These are phyloP conservation scores for Chlorella ohadii DNA, from an alignment of 139 green algal genomes.

Conservation along the genomic window DNA sequence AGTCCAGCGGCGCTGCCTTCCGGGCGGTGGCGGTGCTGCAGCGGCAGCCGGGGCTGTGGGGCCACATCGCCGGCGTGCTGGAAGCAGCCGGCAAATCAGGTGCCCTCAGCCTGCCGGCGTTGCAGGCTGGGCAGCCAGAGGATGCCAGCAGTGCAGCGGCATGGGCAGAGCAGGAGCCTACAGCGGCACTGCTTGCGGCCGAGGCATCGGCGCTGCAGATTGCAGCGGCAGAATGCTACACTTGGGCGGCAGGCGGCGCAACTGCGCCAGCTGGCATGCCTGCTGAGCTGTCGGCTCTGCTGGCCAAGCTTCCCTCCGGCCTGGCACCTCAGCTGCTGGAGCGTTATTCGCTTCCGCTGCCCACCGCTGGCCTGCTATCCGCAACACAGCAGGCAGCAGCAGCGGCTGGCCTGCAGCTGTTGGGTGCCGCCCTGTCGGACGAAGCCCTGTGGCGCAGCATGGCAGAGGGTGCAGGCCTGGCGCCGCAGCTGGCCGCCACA, in stretches of 20 bases:
- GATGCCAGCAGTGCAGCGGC: neutral
- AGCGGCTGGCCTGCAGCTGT: slow-evolving; percentile 16
- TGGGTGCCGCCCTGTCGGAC: slow-evolving; percentile 28
- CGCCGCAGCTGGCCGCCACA: neutral
- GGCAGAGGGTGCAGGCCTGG: neutral
- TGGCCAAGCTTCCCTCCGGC: neutral
- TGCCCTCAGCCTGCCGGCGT: neutral
- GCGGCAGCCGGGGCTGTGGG: slow-evolving; percentile 54
- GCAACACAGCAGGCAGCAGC: slow-evolving; percentile 10
- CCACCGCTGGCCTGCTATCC: neutral
- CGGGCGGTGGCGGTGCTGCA: slow-evolving; percentile 56
- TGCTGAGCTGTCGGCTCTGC: slow-evolving; percentile 1
- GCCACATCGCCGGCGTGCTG: slow-evolving; percentile 20
- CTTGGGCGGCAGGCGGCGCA: neutral
- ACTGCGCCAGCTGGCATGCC: neutral
- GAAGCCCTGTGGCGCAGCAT: slow-evolving; percentile 35
- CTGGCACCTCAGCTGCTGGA: slow-evolving; percentile 34
- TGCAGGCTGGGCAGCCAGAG: neutral
- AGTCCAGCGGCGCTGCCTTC: slow-evolving; percentile 42
- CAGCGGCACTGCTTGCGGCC: slow-evolving; percentile 36
- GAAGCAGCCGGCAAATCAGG: neutral
- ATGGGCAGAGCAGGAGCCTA: neutral
- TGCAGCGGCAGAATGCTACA: slow-evolving; percentile 32
- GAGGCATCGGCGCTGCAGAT: slow-evolving; percentile 55
- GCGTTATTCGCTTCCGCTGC: slow-evolving; percentile 26